phyloP scores from a whole-genome alignment of 73 alveolate species.

The Stentor coeruleus region DNA sequence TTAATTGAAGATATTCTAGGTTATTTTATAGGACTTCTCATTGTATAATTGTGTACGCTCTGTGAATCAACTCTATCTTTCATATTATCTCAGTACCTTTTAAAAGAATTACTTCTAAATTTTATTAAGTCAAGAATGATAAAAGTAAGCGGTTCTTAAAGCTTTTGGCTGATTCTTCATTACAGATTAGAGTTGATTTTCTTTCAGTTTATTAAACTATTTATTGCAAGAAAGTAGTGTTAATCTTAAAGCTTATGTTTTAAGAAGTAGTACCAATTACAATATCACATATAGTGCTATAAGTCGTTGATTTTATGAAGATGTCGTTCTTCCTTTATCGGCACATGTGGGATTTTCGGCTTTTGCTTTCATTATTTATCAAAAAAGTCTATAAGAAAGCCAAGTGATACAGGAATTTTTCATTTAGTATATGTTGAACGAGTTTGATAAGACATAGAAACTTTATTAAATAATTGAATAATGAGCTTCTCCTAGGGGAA shows the following conservation, averaged over 20 bases:
- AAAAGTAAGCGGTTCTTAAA: slow-evolving; percentile 3
- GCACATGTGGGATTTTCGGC: neutral
- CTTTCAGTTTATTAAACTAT: slow-evolving; percentile 9
- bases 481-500: neutral
- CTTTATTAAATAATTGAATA: neutral
- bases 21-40: neutral
- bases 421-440: neutral
- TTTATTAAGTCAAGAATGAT: neutral
- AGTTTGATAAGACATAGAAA: neutral
- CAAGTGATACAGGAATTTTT: neutral
- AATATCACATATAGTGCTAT: neutral
- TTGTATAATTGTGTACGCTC: neutral
- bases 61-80: neutral
- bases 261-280: neutral
- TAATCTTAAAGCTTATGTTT: neutral
- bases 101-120: neutral
- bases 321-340: neutral
- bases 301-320: neutral
- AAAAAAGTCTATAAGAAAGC: neutral
- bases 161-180: neutral
- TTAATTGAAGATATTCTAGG: slow-evolving; percentile 15
- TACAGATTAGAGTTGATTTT: neutral
- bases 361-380: neutral
- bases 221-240: neutral
- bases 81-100: slow-evolving; percentile 2